phyloP scores from a whole-genome alignment of 176 grass and related monocot genomes.

The Oryza australiensis region DNA sequence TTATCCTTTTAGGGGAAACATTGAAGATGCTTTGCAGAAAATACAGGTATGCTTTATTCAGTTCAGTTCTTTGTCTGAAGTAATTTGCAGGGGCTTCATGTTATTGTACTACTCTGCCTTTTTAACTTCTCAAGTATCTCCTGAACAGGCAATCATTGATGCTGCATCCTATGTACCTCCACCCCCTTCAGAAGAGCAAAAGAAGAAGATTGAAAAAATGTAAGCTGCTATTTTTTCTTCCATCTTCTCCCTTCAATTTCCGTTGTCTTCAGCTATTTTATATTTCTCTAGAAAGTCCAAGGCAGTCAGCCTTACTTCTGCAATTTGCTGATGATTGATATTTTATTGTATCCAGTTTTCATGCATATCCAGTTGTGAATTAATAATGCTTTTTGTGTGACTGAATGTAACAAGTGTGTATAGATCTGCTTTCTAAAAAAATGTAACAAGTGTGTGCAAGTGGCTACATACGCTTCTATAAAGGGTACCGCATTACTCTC shows the following conservation, averaged over 20 bases:
- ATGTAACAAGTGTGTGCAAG: background rate
- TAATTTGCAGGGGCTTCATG: background rate
- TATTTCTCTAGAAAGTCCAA: background rate
- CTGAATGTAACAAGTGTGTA: background rate
- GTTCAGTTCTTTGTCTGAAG: constrained; percentile 19
- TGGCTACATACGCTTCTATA: background rate
- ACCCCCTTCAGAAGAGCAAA: constrained; percentile 87
- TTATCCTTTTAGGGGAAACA: constrained; percentile 74
- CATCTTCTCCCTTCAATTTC: constrained; percentile 26
- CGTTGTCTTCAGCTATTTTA: background rate
- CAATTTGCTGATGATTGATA: background rate
- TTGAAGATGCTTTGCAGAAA: constrained; percentile 93
- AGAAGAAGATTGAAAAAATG: constrained; percentile 96
- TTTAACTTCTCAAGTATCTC: constrained; percentile 16
- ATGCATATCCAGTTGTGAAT: background rate
- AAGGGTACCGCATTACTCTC: background rate
- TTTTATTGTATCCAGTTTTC: background rate
- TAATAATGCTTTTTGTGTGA: background rate
- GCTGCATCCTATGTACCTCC: constrained; percentile 94
- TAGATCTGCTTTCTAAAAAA: no score
- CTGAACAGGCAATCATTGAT: constrained; percentile 79
- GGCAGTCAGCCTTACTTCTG: background rate
- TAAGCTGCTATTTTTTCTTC: constrained; percentile 39
- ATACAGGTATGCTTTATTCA: constrained; percentile 59
- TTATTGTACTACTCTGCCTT: background rate